Base-by-base conservation (phyloP, 2,329 filamentous ascomycete genomes). In the Pezicula carpinea region DNA sequence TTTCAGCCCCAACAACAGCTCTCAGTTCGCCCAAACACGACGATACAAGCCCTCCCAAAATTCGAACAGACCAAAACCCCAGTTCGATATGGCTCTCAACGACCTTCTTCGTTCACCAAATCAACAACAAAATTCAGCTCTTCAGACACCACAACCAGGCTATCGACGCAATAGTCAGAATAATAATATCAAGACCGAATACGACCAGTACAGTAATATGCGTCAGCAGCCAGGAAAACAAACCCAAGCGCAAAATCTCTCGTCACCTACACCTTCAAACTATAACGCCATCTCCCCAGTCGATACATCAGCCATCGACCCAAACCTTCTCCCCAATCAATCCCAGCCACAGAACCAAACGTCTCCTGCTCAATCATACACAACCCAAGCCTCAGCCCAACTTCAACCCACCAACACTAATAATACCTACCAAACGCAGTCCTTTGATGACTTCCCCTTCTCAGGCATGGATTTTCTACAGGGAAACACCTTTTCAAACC, bases 31-130 rank as follows among this genome's bases (percentile, higher is more conserved):
- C 8, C 23, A 14, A n/a, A n/a, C 35, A 15, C 47, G 52, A 29
- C 48, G 51, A 38, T 54, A 55, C 43, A 51, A 48, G 15, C 33
- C 46, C 50, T 14, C 43, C 7, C 43, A 47, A 14, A 45, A 32
- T 26, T 47, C 48, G 7, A 29, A 11, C 14, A 44, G 59, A 35
- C 58, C 59, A 22, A 61, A 60, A 51, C 55, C 56, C 8, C 55
- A 56, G 39, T 63, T 64, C 34, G 61, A 64, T 29, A 63, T 62
- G 59, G 60, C 54, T 15, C 52, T 63, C 23, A 59, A 62, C 35
- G 59, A 62, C 34, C 57, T 64, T n/a, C 55, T 61, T 3, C 48
- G 50, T n/a, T 45, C 38, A 4, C 22, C 18, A 23, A 19, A 21
- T 8, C 8, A 22, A 15, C 48, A n/a, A 44, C 44, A 10, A 39